Conservation (phyloP, 2,329 filamentous ascomycete genomes). For the Microcyclospora tardicrescens region DNA sequence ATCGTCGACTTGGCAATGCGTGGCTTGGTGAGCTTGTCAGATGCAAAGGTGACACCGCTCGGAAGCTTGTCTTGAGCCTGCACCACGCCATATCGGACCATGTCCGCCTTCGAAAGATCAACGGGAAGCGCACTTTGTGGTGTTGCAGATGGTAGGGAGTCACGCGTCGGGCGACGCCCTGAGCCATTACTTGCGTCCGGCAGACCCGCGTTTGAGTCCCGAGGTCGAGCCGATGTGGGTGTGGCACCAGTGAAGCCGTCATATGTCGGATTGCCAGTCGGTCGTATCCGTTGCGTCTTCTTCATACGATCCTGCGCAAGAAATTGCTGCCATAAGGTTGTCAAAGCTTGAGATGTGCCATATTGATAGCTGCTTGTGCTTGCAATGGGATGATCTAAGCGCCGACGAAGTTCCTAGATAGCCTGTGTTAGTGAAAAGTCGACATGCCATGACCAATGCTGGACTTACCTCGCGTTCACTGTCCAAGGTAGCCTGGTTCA, state of each 20-base stretch:
- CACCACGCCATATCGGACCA: constrained; percentile 66
- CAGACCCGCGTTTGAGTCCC: constrained; percentile 32
- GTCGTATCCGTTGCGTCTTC: constrained; percentile 51
- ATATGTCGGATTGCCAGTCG: constrained; percentile 15
- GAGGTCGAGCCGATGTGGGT: constrained; percentile 17
- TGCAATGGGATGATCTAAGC: constrained; percentile 65
- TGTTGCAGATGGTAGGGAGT: constrained; percentile 27
- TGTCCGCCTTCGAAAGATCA: constrained; percentile 61
- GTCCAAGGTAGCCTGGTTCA: constrained; percentile 73
- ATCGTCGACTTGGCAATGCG: constrained; percentile 64
- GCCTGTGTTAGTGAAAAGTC: too few relatives aligned
- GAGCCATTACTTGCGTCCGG: constrained; percentile 12
- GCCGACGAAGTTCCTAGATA: constrained; percentile 48
- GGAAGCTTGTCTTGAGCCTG: constrained; percentile 65
- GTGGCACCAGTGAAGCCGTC: constrained; percentile 11
- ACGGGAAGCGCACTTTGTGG: constrained; percentile 25
- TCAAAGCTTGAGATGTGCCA: constrained; percentile 67
- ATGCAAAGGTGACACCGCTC: constrained; percentile 79
- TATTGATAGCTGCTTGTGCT: constrained; percentile 49
- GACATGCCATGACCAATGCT: background rate
- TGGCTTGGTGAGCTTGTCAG: constrained; percentile 66
- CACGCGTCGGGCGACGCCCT: constrained; percentile 22
- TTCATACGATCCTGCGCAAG: constrained; percentile 76
- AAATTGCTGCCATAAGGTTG: constrained; percentile 68
- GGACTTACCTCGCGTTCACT: constrained; percentile 56